Conservation (phyloP, 2,329 filamentous ascomycete genomes). For the Fusarium nanum region DNA sequence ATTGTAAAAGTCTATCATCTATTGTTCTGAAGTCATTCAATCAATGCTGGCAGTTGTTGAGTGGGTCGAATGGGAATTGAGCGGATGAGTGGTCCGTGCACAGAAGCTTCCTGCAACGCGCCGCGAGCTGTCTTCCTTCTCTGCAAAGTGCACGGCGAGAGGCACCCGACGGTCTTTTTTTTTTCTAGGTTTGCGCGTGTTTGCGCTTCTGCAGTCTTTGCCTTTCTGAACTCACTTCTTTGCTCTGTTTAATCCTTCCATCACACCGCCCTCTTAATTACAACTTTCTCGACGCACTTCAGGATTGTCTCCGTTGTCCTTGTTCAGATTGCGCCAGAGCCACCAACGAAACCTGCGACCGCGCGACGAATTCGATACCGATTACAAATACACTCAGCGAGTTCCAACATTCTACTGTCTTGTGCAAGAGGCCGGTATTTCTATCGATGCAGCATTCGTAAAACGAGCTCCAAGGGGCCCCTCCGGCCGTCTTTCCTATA, state of each 20-base stretch:
- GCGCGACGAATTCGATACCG: slow-evolving; percentile 20
- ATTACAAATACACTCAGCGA: slow-evolving; percentile 3
- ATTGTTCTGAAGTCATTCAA: not conserved
- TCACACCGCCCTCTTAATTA: slow-evolving; percentile 1
- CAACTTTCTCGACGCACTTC: not conserved
- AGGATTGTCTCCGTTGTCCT: slow-evolving; percentile 19
- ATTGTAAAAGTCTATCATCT: not conserved
- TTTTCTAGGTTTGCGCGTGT: slow-evolving; percentile 26
- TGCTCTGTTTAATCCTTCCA: not conserved
- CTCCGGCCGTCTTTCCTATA: slow-evolving; percentile 40
- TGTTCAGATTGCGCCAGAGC: slow-evolving; percentile 33
- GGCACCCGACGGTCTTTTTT: slow-evolving; percentile 20
- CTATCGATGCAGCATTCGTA: slow-evolving; percentile 43
- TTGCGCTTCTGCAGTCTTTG: slow-evolving; percentile 23
- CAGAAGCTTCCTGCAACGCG: slow-evolving; percentile 38
- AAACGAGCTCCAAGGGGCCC: slow-evolving; percentile 44
- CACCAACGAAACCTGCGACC: slow-evolving; percentile 25
- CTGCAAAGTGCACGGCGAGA: slow-evolving; percentile 33
- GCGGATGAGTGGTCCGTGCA: slow-evolving; percentile 30
- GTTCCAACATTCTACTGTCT: not conserved
- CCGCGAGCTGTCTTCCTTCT: slow-evolving; percentile 38
- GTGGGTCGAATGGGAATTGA: slow-evolving; percentile 8
- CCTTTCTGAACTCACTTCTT: slow-evolving; percentile 7
- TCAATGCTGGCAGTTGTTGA: not conserved
- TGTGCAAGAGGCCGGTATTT: not conserved